A percentile compares a stretch with the other conserved stretches of the same genome.
phyloP scores from a whole-genome alignment of 805 yeast genomes.

The Candida sithepensis region DNA sequence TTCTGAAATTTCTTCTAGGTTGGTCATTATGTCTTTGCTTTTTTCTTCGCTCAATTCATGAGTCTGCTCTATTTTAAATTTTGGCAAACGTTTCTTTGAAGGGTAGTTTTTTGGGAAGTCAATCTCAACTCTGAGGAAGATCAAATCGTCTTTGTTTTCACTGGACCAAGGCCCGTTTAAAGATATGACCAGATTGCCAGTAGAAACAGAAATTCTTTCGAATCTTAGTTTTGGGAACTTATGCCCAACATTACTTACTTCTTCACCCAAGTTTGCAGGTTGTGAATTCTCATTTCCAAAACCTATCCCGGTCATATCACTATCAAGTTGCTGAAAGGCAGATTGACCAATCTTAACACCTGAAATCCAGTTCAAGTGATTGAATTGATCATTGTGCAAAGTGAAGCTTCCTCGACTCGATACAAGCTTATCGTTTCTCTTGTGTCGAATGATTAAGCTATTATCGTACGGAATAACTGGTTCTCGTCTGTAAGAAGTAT shows the following conservation, averaged over 20 bases:
- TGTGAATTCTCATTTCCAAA: slow-evolving; percentile 32
- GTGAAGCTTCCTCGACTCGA: slow-evolving; percentile 30
- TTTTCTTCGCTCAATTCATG: slow-evolving; percentile 55
- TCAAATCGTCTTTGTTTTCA: slow-evolving; percentile 39
- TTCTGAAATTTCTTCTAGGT: slow-evolving; percentile 51
- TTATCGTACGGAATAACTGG: slow-evolving; percentile 32
- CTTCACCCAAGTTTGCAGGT: slow-evolving; percentile 80
- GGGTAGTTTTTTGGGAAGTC: slow-evolving; percentile 77
- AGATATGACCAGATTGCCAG: slow-evolving; percentile 76
- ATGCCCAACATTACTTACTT: slow-evolving; percentile 82
- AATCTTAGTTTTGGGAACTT: slow-evolving; percentile 84
- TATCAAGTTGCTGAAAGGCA: slow-evolving; percentile 33
- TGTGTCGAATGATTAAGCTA: slow-evolving; percentile 20
- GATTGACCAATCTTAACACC: slow-evolving; percentile 77
- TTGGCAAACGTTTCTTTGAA: slow-evolving; percentile 40
- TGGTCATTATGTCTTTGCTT: slow-evolving; percentile 46
- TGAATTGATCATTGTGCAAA: slow-evolving; percentile 39
- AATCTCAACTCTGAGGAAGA: slow-evolving; percentile 69
- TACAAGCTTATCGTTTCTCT: slow-evolving; percentile 15
- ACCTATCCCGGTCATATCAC: slow-evolving; percentile 34
- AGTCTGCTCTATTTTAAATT: slow-evolving; percentile 72
- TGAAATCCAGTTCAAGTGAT: slow-evolving; percentile 87
- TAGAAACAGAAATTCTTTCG: slow-evolving; percentile 83
- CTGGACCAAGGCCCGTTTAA: slow-evolving; percentile 74
- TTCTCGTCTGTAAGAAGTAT: slow-evolving; percentile 47